Evolutionary conservation across 1,284 basidiomycete genomes (phyloP).

Genomic region (Mycocalia duriaeana): DNA sequence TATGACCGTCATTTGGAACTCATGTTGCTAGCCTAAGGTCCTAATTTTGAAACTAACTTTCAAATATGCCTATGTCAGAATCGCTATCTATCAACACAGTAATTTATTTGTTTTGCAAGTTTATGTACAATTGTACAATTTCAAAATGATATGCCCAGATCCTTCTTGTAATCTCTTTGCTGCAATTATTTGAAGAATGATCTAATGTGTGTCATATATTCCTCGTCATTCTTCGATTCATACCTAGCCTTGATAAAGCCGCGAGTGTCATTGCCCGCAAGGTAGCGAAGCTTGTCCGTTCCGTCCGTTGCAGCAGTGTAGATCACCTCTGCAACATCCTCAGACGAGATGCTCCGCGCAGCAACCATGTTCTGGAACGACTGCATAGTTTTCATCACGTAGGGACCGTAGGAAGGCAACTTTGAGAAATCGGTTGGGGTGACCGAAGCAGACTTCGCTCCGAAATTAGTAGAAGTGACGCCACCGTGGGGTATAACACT

Average conservation of each 20-base stretch:
- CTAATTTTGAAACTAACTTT: no score
- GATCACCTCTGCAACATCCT: not conserved
- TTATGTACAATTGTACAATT: no score
- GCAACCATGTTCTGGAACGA: no score
- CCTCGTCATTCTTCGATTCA: not conserved
- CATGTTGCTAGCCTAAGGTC: no score
- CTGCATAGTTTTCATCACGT: not conserved
- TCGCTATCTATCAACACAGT: no score
- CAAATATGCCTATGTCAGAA: no score
- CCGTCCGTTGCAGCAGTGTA: not conserved
- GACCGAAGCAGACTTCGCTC: not conserved
- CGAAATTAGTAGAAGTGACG: not conserved
- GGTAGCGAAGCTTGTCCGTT: not conserved
- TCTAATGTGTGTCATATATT: not conserved
- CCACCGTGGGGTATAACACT: not conserved
- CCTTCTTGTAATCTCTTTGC: no score
- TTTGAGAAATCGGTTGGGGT: not conserved
- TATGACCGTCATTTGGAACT: no score
- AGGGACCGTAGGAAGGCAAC: not conserved
- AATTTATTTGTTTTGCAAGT: no score
- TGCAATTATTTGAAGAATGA: no score
- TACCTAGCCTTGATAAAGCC: not conserved
- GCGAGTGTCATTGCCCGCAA: constrained; percentile 1
- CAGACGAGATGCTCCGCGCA: not conserved
- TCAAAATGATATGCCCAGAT: no score